Conservation (phyloP, 2,329 filamentous ascomycete species). For the Talaromyces sp. region DNA sequence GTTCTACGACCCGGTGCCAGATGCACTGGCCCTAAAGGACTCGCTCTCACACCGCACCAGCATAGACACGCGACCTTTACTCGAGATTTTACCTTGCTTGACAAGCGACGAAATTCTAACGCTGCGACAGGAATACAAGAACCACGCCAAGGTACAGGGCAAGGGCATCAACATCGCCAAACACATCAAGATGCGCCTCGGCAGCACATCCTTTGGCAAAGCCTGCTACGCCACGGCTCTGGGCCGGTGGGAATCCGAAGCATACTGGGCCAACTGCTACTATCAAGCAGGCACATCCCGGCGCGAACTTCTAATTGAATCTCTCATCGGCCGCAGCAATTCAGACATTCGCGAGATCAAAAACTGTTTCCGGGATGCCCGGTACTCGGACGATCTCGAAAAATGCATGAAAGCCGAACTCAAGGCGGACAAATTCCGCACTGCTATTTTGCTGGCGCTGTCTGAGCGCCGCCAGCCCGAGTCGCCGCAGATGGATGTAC, state of each 20-base stretch:
- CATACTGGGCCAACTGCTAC: conserved; percentile 98
- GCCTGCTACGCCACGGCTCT: conserved; percentile 84
- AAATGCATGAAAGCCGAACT: conserved; percentile 89
- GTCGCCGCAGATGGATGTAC: conserved; percentile 56
- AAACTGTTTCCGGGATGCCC: conserved; percentile 81
- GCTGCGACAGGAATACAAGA: conserved; percentile 84
- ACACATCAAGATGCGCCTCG: conserved; percentile 41
- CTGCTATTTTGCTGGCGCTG: conserved; percentile 74
- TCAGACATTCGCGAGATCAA: conserved; percentile 84
- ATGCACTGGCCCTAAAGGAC: conserved; percentile 68
- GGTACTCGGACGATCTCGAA: conserved; percentile 73
- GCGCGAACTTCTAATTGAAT: conserved; percentile 86
- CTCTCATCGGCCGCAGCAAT: conserved; percentile 83
- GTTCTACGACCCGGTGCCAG: conserved; percentile 79
- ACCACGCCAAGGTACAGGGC: conserved; percentile 62
- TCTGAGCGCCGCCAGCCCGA: conserved; percentile 83
- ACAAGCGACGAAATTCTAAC: conserved; percentile 84
- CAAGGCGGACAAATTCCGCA: conserved; percentile 93
- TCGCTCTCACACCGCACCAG: conserved; percentile 64
- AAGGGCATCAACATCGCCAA: conserved; percentile 48
- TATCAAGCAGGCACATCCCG: conserved; percentile 83
- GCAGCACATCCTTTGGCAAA: conserved; percentile 66
- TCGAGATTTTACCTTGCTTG: conserved; percentile 77
- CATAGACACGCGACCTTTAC: conserved; percentile 64
- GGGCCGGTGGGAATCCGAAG: conserved; percentile 85